Conservation (phyloP, 148 eudicot species). For the Tetragonia tetragonoides region DNA sequence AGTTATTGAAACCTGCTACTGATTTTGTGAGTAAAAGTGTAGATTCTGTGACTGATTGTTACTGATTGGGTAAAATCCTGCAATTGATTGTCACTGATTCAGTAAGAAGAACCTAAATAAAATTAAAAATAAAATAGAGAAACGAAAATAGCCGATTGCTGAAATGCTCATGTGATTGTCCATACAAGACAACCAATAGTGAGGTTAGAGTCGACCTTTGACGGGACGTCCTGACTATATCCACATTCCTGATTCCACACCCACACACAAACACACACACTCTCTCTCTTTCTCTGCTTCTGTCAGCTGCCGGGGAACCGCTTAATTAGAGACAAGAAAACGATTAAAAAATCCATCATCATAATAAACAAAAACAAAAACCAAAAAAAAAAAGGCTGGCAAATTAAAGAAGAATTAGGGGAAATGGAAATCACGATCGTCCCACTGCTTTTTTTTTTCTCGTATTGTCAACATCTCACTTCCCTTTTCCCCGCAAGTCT, state of each 20-base stretch:
- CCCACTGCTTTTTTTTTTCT: not conserved
- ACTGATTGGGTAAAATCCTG: too few relatives aligned
- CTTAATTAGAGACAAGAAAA: constrained; percentile 4
- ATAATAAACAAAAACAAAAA: not conserved
- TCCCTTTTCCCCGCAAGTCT: constrained; percentile 23
- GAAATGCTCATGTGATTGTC: constrained; percentile 13
- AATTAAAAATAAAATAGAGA: too few relatives aligned
- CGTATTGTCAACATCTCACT: constrained; percentile 26
- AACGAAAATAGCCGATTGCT: not conserved
- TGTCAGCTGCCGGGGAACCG: constrained; percentile 36
- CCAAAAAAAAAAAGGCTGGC: not conserved
- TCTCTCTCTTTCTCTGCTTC: not conserved
- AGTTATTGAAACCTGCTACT: too few relatives aligned
- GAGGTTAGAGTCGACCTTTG: not conserved
- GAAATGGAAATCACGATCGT: constrained; percentile 1
- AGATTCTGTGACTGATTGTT: too few relatives aligned
- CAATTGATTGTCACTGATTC: too few relatives aligned
- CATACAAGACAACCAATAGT: constrained; percentile 2
- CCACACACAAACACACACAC: not conserved
- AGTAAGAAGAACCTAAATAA: too few relatives aligned
- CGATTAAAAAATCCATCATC: not conserved
- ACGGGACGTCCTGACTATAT: constrained; percentile 16
- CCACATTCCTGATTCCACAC: too few relatives aligned
- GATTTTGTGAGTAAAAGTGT: too few relatives aligned
- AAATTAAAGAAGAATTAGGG: not conserved